These are phyloP conservation scores for Saccharomyces pastorianus DNA, from an alignment of 1,139 yeast species.

Conservation along the genomic window DNA sequence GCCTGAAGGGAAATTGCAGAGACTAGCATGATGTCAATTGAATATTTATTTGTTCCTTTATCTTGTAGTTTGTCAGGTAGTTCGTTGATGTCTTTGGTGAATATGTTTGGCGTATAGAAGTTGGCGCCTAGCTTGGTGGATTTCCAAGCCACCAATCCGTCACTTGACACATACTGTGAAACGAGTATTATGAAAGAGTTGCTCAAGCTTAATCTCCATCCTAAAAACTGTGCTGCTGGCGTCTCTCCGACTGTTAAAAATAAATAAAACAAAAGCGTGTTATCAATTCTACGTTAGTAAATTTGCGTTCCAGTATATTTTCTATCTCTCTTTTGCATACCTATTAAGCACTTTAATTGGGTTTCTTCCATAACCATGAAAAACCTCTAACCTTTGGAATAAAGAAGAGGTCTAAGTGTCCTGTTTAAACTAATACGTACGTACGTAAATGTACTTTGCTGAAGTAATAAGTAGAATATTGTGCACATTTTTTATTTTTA, in stretches of 20 bases:
- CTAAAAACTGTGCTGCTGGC: slow-evolving; percentile 23
- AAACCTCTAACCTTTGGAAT: neutral
- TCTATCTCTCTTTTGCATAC: neutral
- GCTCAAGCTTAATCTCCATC: slow-evolving; percentile 27
- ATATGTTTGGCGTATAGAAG: slow-evolving; percentile 24
- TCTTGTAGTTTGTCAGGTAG: slow-evolving; percentile 9
- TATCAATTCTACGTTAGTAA: neutral
- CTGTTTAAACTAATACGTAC: neutral
- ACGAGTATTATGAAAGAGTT: slow-evolving; percentile 21
- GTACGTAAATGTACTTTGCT: neutral
- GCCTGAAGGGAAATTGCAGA: slow-evolving; percentile 21
- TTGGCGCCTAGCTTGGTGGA: slow-evolving; percentile 24
- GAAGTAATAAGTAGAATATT: no score
- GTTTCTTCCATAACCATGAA: neutral
- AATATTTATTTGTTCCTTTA: slow-evolving; percentile 8
- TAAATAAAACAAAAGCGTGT: neutral
- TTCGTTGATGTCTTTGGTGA: slow-evolving; percentile 16
- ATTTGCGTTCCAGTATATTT: neutral
- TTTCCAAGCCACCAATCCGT: slow-evolving; percentile 27
- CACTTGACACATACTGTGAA: slow-evolving; percentile 22
- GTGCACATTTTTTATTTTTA: neutral
- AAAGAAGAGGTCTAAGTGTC: neutral
- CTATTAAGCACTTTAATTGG: neutral
- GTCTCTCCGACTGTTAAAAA: slow-evolving; percentile 22
- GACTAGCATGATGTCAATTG: slow-evolving; percentile 18